Percentiles rank a stretch among this genome's conserved stretches.
These are phyloP conservation scores for Yarrowia bubula DNA, from an alignment of 805 yeast genomes.

Conservation along the genomic window DNA sequence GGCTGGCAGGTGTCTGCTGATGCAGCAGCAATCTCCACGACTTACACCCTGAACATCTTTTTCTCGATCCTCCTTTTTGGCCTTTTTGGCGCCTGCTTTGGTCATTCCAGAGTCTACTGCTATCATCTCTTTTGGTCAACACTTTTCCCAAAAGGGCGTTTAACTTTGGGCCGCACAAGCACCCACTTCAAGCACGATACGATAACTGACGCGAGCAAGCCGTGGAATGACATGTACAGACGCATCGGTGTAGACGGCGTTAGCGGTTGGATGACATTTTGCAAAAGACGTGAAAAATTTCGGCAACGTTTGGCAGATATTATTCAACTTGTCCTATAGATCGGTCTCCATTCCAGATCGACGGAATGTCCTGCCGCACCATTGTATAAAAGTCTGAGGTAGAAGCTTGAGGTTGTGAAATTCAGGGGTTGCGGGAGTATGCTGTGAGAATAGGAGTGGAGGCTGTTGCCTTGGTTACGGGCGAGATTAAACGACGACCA, in stretches of 20 bases:
- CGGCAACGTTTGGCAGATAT: too few relatives aligned
- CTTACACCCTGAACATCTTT: background rate
- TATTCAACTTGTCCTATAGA: too few relatives aligned
- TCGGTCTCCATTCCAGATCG: slow-evolving; percentile 10
- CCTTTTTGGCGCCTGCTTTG: background rate
- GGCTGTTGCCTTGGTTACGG: background rate
- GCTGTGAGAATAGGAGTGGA: background rate
- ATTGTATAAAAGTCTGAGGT: background rate
- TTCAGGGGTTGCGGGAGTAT: slow-evolving; percentile 5
- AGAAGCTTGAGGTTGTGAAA: background rate
- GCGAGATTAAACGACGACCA: too few relatives aligned
- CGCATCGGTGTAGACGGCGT: too few relatives aligned
- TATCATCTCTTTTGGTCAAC: background rate
- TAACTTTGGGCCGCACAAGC: background rate
- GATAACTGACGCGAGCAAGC: too few relatives aligned
- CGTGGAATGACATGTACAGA: too few relatives aligned
- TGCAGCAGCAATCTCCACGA: too few relatives aligned
- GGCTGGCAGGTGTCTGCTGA: too few relatives aligned
- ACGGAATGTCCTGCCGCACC: slow-evolving; percentile 24
- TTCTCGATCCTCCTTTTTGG: background rate
- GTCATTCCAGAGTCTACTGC: slow-evolving; percentile 4
- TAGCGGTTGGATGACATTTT: too few relatives aligned
- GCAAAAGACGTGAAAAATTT: background rate
- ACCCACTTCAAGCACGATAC: background rate
- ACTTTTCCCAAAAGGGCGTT: background rate